phyloP scores from a whole-genome alignment of 352 stramenopile species.

The Phytophthora aleatoria region DNA sequence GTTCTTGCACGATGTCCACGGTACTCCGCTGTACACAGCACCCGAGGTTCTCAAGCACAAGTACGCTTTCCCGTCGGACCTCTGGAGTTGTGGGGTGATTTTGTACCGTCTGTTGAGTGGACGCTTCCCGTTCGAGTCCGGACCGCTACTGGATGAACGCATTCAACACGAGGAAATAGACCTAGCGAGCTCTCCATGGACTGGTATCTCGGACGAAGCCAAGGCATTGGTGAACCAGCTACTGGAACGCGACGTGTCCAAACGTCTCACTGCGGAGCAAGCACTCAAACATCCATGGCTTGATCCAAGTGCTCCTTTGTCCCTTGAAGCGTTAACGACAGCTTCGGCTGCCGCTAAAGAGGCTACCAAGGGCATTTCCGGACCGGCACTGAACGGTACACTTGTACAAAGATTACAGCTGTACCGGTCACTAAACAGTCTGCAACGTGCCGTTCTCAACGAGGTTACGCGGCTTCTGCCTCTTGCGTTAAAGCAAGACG shows the following conservation, averaged over 20 bases:
- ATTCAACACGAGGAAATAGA: slow-evolving; percentile 70
- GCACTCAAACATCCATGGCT: slow-evolving; percentile 76
- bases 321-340: slow-evolving; percentile 23
- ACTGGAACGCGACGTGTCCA: slow-evolving; percentile 49
- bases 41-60: slow-evolving; percentile 66
- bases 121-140: slow-evolving; percentile 67
- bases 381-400: slow-evolving; percentile 55
- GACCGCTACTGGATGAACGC: slow-evolving; percentile 61
- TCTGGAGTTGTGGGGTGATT: slow-evolving; percentile 84
- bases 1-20: slow-evolving; percentile 53
- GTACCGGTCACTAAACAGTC: slow-evolving; percentile 71
- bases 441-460: slow-evolving; percentile 70
- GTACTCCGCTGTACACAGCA: slow-evolving; percentile 77
- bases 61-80: slow-evolving; percentile 73
- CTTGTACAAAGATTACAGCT: slow-evolving; percentile 77
- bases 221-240: slow-evolving; percentile 56
- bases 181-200: slow-evolving; percentile 51
- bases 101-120: slow-evolving; percentile 72
- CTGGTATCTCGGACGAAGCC: slow-evolving; percentile 56
- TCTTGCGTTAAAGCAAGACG: slow-evolving; percentile 56
- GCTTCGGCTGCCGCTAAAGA: slow-evolving; percentile 31
- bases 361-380: slow-evolving; percentile 28
- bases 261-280: slow-evolving; percentile 59
- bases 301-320: slow-evolving; percentile 28
- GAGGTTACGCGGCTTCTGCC: slow-evolving; percentile 60